Conservation (phyloP, 1,139 yeast species). For the Geotrichum restrictum region DNA sequence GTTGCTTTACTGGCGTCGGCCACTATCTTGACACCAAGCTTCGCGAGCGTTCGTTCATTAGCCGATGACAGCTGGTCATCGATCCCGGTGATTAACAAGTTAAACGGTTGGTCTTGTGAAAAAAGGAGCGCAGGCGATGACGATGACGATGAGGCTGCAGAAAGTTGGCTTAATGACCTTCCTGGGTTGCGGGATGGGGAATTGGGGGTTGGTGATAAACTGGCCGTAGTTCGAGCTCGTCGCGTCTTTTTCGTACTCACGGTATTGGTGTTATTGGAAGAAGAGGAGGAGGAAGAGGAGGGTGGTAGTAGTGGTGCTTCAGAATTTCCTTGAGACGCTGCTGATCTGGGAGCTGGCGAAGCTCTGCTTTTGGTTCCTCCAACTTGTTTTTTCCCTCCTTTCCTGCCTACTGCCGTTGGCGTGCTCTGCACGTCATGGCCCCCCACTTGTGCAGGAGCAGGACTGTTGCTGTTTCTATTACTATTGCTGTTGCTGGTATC, state of each 20-base stretch:
- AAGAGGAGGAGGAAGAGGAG: no score
- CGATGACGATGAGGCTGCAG: not conserved
- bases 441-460: no score
- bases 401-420: no score
- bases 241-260: not conserved
- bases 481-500: no score
- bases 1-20: constrained; percentile 35
- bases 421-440: no score
- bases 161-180: not conserved
- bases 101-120: not conserved
- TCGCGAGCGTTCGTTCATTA: constrained; percentile 36
- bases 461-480: no score
- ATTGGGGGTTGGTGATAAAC: not conserved
- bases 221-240: not conserved
- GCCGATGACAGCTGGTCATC: constrained; percentile 19
- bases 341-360: no score
- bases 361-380: no score
- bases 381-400: no score
- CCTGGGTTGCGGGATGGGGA: not conserved
- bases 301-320: no score
- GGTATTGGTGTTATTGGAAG: not conserved
- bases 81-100: not conserved
- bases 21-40: constrained; percentile 35
- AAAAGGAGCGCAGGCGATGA: not conserved
- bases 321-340: no score